phyloP scores from a whole-genome alignment of 2,329 filamentous ascomycete genomes.

The Whalleya microplaca region DNA sequence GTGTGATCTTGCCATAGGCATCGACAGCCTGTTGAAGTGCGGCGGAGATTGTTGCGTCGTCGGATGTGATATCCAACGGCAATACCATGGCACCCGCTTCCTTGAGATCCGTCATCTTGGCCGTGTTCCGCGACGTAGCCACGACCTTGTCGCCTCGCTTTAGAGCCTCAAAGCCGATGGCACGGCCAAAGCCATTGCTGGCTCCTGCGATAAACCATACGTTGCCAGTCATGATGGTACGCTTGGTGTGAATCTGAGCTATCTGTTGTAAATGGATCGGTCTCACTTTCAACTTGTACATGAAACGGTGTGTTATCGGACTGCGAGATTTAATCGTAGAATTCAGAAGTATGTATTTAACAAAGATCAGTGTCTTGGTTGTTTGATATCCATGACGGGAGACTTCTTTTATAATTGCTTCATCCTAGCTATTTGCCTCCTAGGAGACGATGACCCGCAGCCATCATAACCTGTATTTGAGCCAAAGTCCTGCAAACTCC shows the following conservation, averaged over 20 bases:
- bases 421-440: too few relatives aligned
- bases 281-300: not conserved
- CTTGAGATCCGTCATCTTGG: slow-evolving; percentile 46
- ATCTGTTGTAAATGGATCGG: not conserved
- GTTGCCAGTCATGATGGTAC: slow-evolving; percentile 26
- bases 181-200: slow-evolving; percentile 54
- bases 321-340: not conserved
- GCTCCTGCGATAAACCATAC: slow-evolving; percentile 59
- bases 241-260: not conserved
- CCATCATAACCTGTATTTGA: not conserved
- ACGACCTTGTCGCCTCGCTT: slow-evolving; percentile 52
- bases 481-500: not conserved
- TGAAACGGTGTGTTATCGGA: not conserved
- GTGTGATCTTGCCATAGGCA: slow-evolving; percentile 47
- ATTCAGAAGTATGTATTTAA: not conserved
- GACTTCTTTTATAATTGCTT: slow-evolving; percentile 9
- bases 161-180: slow-evolving; percentile 49
- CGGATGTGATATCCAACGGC: slow-evolving; percentile 51
- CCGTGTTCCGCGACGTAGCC: slow-evolving; percentile 50
- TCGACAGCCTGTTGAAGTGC: slow-evolving; percentile 39
- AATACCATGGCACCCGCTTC: slow-evolving; percentile 47
- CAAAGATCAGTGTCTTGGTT: not conserved
- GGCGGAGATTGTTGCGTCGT: slow-evolving; percentile 41
- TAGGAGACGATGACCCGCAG: too few relatives aligned
- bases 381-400: not conserved